Evolutionary conservation across 352 stramenopile genomes (phyloP).

Genomic region (Stramenopiles sp.): DNA sequence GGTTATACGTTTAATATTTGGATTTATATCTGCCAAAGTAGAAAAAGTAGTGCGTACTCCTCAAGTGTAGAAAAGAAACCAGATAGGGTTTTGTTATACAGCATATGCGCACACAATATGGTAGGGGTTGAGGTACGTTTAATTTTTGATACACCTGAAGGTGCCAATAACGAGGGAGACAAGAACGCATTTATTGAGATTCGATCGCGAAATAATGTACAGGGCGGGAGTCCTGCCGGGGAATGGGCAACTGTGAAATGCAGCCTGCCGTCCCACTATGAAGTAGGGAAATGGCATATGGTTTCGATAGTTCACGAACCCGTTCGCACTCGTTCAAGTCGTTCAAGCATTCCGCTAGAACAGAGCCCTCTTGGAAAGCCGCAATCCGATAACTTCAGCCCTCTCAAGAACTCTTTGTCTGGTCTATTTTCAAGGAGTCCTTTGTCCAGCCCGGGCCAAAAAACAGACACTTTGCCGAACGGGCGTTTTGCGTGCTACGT

Average conservation of each 20-base stretch:
- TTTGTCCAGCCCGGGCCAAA: not conserved
- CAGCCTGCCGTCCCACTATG: too few species aligned
- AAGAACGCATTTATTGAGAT: not conserved
- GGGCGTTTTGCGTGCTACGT: not conserved
- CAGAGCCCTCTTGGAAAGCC: too few species aligned
- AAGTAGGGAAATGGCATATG: too few species aligned
- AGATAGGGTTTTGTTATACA: not conserved
- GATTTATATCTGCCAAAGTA: not conserved
- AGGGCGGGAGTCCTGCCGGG: too few species aligned
- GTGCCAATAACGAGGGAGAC: too few species aligned
- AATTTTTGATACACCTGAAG: not conserved
- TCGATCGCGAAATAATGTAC: not conserved
- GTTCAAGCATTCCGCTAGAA: too few species aligned
- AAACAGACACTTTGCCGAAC: not conserved
- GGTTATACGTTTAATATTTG: constrained; percentile 6
- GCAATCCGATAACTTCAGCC: not conserved
- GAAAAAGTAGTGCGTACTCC: not conserved
- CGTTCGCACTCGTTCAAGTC: too few species aligned
- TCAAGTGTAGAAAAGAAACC: not conserved
- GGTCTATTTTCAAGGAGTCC: not conserved
- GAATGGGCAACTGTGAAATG: too few species aligned
- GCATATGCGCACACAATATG: not conserved
- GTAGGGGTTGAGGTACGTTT: not conserved
- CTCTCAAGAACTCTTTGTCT: not conserved
- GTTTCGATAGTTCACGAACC: too few species aligned